Evolutionary conservation across 139 green algal genomes (phyloP), one percentile per base, ranked within the genome.

Genomic region (Asterochloris sp.): DNA sequence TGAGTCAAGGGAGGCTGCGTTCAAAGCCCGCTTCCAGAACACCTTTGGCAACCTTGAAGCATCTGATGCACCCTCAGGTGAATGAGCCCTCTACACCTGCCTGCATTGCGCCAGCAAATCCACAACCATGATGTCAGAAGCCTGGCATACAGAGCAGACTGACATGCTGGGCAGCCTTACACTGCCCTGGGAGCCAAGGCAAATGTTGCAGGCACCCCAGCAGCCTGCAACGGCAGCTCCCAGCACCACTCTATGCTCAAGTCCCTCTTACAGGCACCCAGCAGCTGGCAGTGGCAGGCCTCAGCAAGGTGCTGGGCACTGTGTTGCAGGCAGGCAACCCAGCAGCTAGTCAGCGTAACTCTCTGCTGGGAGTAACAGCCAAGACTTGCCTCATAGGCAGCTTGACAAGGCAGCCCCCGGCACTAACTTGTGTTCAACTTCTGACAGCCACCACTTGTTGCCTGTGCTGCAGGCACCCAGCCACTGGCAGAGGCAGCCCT

Each of bases 401-500:
- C 38, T 2, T 54, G 38, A 2, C 38, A 54, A 54, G 38, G 38
- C 17, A 71, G 17, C 66, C 8, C 9, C 21, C 19, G 8, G 17
- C 1, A 26, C 66, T 60, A 78, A 54, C 13, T 23, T 78, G 28
- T 78, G 67, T 27, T 12, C 2, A 73, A 73, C 67, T 73, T 73
- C 29, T 29, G 66, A 21, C 71, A 78, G 23, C n/a, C 24, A 76
- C 14, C 8, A 38, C n/a, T 11, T 82, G 23, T 67, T n/a, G 19
- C 69, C n/a, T n/a, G 16, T 61, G 80, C 61, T 60, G 47, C 74
- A 83, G 74, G 78, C 64, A 87, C 86, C 11, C 29, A 47, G 11
- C 86, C 90, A 60, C 85, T 91, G 64, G 88, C 87, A 26, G 91
- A 92, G 69, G 89, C 88, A 1, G 94, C 95, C 0, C 87, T 99